Evolutionary conservation across 139 green algal genomes (phyloP).

Genomic region (Gonium pectorale): DNA sequence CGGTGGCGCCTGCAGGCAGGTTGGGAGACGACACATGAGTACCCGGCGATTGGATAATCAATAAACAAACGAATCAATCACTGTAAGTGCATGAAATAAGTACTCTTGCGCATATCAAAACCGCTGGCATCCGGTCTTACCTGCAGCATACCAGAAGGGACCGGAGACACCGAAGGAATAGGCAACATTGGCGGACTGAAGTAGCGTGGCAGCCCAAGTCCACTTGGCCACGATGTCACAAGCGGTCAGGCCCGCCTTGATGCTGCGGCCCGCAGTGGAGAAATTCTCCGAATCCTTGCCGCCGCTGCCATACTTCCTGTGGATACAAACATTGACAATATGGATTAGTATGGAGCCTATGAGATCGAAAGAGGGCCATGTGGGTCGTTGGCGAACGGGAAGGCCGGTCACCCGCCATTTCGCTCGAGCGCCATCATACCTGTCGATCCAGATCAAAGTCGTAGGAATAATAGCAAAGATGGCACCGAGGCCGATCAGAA

Average conservation of each 20-base stretch:
- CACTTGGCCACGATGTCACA: slow-evolving; percentile 77
- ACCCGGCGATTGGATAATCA: too few species aligned
- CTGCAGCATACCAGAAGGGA: slow-evolving; percentile 89
- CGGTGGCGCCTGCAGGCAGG: slow-evolving; percentile 88
- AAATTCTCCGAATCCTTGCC: slow-evolving; percentile 34
- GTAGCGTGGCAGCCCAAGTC: slow-evolving; percentile 66
- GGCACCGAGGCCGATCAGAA: slow-evolving; percentile 41
- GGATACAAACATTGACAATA: too few species aligned
- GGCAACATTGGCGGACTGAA: slow-evolving; percentile 57
- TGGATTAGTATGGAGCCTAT: too few species aligned
- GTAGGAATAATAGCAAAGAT: slow-evolving; percentile 40
- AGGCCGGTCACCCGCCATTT: too few species aligned
- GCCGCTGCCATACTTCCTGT: slow-evolving; percentile 11
- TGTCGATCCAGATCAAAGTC: slow-evolving; percentile 49
- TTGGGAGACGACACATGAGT: too few species aligned
- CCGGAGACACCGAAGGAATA: slow-evolving; percentile 67
- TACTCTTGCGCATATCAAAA: too few species aligned
- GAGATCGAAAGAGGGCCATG: too few species aligned
- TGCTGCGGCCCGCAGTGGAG: slow-evolving; percentile 72
- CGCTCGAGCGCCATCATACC: too few species aligned
- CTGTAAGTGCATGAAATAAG: too few species aligned
- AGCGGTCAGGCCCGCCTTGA: slow-evolving; percentile 79
- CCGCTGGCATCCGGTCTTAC: too few species aligned
- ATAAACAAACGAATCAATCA: too few species aligned
- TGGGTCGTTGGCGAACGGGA: too few species aligned